phyloP scores from a whole-genome alignment of 441 rosid genomes.

The Arabidopsis hybrid region DNA sequence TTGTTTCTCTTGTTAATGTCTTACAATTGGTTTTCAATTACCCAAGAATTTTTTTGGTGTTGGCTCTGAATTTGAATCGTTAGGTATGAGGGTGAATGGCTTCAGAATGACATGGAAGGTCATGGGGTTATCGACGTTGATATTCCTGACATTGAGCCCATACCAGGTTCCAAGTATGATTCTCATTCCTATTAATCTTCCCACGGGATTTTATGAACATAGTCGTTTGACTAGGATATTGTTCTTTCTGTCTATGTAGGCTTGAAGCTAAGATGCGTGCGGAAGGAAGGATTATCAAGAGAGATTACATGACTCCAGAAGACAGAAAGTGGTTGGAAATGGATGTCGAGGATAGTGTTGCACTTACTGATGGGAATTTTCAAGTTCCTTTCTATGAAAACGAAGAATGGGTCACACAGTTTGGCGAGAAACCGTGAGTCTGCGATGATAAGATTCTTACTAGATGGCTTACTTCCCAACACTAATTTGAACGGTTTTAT shows the following conservation, averaged over 20 bases:
- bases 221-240: conserved; percentile 8
- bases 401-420: conserved; percentile 72
- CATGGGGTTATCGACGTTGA: conserved; percentile 92
- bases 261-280: conserved; percentile 94
- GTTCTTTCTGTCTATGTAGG: conserved; percentile 51
- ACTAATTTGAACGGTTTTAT: background rate
- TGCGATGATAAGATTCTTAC: conserved; percentile 24
- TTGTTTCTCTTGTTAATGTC: conserved; percentile 18
- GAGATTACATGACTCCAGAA: conserved; percentile 85
- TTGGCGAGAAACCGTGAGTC: conserved; percentile 86
- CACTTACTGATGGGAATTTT: conserved; percentile 54
- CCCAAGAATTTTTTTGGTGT: background rate
- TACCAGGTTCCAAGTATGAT: conserved; percentile 89
- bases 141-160: conserved; percentile 86
- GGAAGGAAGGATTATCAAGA: conserved; percentile 76
- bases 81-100: conserved; percentile 99
- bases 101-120: conserved; percentile 81
- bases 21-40: background rate
- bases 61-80: conserved; percentile 10
- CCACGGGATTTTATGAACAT: background rate
- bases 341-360: conserved; percentile 86
- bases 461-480: conserved; percentile 12
- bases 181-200: conserved; percentile 8
- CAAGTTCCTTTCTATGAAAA: conserved; percentile 80
- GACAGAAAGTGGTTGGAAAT: conserved; percentile 92